These are phyloP conservation scores for Citrus sinensis DNA, from an alignment of 345 rosid genomes.

Conservation along the genomic window DVS_A1.0 CM039163.1:3194001-3194500, in stretches of 20 bases:
- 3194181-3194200: not conserved
- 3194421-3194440: not conserved
- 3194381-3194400: slow-evolving; percentile 76
- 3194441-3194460: not conserved
- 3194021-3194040: not conserved
- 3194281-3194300: slow-evolving; percentile 69
- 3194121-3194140: not conserved
- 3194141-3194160: not conserved
- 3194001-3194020: not conserved
- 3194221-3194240: slow-evolving; percentile 44
- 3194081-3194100: not conserved
- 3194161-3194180: not conserved
- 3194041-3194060: not conserved
- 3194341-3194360: slow-evolving; percentile 80
- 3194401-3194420: slow-evolving; percentile 11
- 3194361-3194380: slow-evolving; percentile 83
- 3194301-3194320: slow-evolving; percentile 60
- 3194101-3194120: not conserved
- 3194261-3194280: slow-evolving; percentile 76
- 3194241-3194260: slow-evolving; percentile 72
- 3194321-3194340: slow-evolving; percentile 53
- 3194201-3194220: slow-evolving; percentile 7
- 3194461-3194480: not conserved
- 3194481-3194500: not conserved
- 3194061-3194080: not conserved